Conservation (phyloP, 495 filamentous ascomycete species). For the Penicillium steckii region DNA sequence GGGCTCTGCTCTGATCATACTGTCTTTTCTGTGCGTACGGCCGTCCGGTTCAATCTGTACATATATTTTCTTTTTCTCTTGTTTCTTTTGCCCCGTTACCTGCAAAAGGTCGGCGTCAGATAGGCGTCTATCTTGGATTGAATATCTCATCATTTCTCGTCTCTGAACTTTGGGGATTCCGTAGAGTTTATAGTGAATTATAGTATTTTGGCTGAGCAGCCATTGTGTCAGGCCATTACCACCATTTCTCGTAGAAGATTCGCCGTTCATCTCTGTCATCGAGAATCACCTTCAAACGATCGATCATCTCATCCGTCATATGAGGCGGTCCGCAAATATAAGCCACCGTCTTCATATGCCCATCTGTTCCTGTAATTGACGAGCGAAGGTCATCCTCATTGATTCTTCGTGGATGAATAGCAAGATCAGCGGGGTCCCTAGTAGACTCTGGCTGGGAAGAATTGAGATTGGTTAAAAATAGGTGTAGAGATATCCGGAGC, state of each 20-base stretch:
- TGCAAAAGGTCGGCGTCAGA: conserved; percentile 25
- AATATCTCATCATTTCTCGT: conserved; percentile 14
- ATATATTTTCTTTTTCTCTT: conserved; percentile 18
- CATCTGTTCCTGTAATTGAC: conserved; percentile 40
- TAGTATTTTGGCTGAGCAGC: background rate
- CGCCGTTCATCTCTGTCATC: conserved; percentile 50
- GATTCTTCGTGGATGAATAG: conserved; percentile 48
- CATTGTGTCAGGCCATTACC: conserved; percentile 43
- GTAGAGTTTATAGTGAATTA: background rate
- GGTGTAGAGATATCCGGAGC: conserved; percentile 32
- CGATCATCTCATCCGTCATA: conserved; percentile 81
- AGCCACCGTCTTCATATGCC: conserved; percentile 47
- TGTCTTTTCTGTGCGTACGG: conserved; percentile 14
- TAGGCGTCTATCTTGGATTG: conserved; percentile 19
- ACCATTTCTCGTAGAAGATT: conserved; percentile 87
- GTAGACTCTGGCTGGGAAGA: conserved; percentile 3
- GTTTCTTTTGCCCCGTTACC: conserved; percentile 10
- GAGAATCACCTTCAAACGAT: conserved; percentile 44
- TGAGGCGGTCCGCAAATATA: conserved; percentile 78
- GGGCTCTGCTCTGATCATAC: conserved; percentile 11
- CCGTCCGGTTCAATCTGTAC: conserved; percentile 19
- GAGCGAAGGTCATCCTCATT: conserved; percentile 46
- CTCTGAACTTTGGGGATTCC: background rate
- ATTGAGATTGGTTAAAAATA: conserved; percentile 38
- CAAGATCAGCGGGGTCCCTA: conserved; percentile 25